Percentiles rank a stretch among this genome's conserved stretches.
phyloP scores from a whole-genome alignment of 1,284 basidiomycete species.

The Apiotrichum mycotoxinovorans region DNA sequence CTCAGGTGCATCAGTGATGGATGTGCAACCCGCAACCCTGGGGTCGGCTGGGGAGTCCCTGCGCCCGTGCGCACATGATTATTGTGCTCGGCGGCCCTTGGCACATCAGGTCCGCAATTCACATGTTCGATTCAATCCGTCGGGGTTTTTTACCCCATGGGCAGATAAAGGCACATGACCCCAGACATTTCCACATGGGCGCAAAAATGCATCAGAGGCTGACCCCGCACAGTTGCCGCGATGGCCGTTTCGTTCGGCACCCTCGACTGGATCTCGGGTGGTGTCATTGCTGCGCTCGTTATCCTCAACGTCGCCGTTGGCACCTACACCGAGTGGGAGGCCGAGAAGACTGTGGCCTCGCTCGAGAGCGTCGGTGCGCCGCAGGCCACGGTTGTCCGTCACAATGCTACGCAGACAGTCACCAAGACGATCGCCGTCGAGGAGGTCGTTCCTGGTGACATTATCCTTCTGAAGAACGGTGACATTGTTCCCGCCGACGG shows the following conservation, averaged over 20 bases:
- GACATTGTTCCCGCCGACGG: conserved; percentile 63
- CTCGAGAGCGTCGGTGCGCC: conserved; percentile 56
- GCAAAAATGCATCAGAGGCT: too few relatives aligned
- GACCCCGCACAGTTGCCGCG: conserved; percentile 53
- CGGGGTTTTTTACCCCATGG: too few relatives aligned
- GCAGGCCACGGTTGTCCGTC: conserved; percentile 60
- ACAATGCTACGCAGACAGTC: conserved; percentile 17
- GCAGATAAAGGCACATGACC: too few relatives aligned
- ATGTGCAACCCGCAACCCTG: too few relatives aligned
- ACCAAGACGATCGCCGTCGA: conserved; percentile 57
- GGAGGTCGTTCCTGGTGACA: conserved; percentile 63
- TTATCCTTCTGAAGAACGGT: conserved; percentile 58
- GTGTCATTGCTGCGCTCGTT: conserved; percentile 63
- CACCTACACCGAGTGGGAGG: conserved; percentile 51
- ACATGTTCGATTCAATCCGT: too few relatives aligned
- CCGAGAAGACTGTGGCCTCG: conserved; percentile 52
- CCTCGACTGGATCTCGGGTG: conserved; percentile 62
- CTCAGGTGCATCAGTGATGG: too few relatives aligned
- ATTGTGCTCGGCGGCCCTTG: too few relatives aligned
- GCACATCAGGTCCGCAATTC: too few relatives aligned
- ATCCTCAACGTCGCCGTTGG: conserved; percentile 56
- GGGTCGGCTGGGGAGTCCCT: too few relatives aligned
- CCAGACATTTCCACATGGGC: too few relatives aligned
- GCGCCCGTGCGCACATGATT: too few relatives aligned
- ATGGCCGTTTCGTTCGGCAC: conserved; percentile 65